Conservation (phyloP, 495 filamentous ascomycete genomes). For the Pyronema omphalodes region DNA sequence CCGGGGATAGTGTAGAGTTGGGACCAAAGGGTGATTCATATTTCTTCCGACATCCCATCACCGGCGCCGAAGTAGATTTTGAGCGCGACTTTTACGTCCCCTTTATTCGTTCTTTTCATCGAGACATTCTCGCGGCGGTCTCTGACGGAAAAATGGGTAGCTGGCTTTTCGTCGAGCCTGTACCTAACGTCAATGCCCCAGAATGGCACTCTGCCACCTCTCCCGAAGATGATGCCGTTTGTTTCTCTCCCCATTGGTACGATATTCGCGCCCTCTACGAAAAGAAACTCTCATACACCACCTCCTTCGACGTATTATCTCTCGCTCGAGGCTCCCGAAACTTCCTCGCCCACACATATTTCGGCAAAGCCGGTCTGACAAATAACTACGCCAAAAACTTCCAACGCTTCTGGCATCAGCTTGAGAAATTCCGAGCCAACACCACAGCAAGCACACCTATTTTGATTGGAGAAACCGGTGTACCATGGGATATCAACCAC, state of each 20-base stretch:
- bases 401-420: conserved; percentile 12
- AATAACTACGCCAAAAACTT: conserved; percentile 21
- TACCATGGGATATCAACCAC: conserved; percentile 62
- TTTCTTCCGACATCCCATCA: conserved; percentile 42
- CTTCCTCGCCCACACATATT: conserved; percentile 23
- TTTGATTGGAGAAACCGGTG: conserved; percentile 48
- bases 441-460: conserved; percentile 10
- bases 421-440: conserved; percentile 7
- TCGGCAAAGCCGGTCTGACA: conserved; percentile 16
- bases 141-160: conserved; percentile 8
- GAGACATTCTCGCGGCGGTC: conserved; percentile 5
- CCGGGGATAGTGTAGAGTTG: conserved; percentile 4
- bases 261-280: conserved; percentile 56
- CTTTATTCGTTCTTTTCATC: conserved; percentile 17
- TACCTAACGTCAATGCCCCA: conserved; percentile 19
- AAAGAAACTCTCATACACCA: conserved; percentile 46
- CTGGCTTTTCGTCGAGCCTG: conserved; percentile 23
- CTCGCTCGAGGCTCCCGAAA: conserved; percentile 21
- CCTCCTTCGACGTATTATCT: conserved; percentile 45
- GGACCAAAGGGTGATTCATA: conserved; percentile 27
- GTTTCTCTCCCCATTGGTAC: conserved; percentile 58
- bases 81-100: conserved; percentile 29
- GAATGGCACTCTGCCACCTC: conserved; percentile 4
- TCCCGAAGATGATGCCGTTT: conserved; percentile 45
- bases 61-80: conserved; percentile 42